Evolutionary conservation across 208 protist genomes (phyloP), one percentile per base, ranked within the genome.

Genomic region (Naegleria fowleri): DNA sequence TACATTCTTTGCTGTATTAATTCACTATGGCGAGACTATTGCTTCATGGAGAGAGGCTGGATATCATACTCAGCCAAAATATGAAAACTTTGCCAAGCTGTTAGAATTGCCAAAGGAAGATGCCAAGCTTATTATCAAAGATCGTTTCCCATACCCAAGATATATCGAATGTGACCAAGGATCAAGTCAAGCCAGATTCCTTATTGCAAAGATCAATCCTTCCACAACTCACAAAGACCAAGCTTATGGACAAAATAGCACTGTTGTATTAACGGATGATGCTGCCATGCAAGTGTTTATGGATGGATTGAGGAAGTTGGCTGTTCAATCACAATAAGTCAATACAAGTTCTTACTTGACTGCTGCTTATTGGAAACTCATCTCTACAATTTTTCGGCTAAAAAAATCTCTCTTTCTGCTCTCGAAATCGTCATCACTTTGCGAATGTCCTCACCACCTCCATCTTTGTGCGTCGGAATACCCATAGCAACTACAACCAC

Each of bases 1-100:
- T 94, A 99, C 98, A 38, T 99, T 99, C 93, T 99, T 99, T 95
- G 96, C 99, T 90, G 97, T 99, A 36, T 94, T 99, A 84, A 94
- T 99, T 84, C 98, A 98, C 93, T 96, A 98, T 93, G 99, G 98
- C 84, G 95, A 98, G 59, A 96, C 94, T 41, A 98, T 99, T 92
- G 97, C 96, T n/a, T 92, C 94, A 75, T 99, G 98, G 98, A 95
- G 96, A 90, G 97, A 98, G 59, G 96, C 95, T n/a, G 96, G 96
- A 51, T 98, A 97, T 91, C 95, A 98, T 79, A 94, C 99, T 79
- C 91, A 98, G 86, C 95, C 97, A 48, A 94, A 98, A 84, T 98
- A 99, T 93, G 95, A 95, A 41, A 96, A 98, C 91, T 99, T 99
- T 93, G 95, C 92, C 39, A 93, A 96, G 86, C 97, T 99, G 84